Evolutionary conservation across 441 rosid species (phyloP).

Genomic region (Populus hybrid): DNA sequence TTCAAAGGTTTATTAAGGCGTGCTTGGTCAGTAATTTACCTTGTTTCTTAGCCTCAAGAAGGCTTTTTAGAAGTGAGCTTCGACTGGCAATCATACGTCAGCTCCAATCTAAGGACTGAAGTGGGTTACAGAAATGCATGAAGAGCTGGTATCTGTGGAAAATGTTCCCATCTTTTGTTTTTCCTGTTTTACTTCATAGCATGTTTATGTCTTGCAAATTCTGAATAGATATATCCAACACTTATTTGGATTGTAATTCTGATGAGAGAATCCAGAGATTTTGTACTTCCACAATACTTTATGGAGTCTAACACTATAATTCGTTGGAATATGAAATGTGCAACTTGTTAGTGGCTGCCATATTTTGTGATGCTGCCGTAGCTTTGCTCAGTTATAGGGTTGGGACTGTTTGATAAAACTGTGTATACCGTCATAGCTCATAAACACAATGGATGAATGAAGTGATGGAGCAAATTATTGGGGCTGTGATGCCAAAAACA

Average conservation of each 20-base stretch:
- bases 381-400: neutral
- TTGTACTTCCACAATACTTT: neutral
- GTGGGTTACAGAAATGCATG: neutral
- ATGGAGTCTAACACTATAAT: neutral
- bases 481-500: neutral
- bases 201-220: neutral
- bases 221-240: neutral
- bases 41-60: neutral
- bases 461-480: neutral
- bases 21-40: neutral
- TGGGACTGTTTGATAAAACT: neutral
- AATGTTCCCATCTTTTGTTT: neutral
- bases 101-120: neutral
- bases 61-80: neutral
- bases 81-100: neutral
- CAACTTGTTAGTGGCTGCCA: neutral
- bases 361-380: neutral
- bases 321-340: neutral
- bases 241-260: neutral
- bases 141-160: neutral
- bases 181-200: neutral
- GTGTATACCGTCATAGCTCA: neutral
- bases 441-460: neutral
- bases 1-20: neutral
- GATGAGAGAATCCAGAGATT: neutral